Conservation (phyloP, 2,329 filamentous ascomycete species). For the Beauveria asiatica region DNA sequence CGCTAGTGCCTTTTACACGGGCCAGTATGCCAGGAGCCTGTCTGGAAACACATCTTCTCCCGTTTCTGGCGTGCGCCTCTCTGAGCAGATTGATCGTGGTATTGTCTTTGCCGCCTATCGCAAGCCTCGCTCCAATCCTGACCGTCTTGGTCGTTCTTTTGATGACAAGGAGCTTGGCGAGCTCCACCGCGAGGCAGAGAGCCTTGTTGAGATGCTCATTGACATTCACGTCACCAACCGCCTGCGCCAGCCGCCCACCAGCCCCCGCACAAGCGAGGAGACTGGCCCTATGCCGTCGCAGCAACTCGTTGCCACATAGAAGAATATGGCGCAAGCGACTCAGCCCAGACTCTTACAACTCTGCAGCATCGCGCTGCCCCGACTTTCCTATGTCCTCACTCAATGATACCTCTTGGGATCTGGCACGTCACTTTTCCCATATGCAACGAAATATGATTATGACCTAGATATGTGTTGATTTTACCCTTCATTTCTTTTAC, state of each 20-base stretch:
- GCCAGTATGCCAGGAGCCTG: constrained; percentile 23
- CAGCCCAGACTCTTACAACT: neutral
- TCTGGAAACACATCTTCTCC: constrained; percentile 20
- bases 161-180: constrained; percentile 34
- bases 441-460: constrained; percentile 20
- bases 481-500: neutral
- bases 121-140: constrained; percentile 33
- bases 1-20: constrained; percentile 44
- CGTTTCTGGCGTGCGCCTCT: constrained; percentile 17
- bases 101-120: constrained; percentile 50
- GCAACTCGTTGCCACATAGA: constrained; percentile 10
- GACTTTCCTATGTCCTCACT: constrained; percentile 14
- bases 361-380: constrained; percentile 8
- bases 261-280: constrained; percentile 23
- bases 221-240: constrained; percentile 38
- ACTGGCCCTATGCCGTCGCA: constrained; percentile 31
- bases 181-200: constrained; percentile 41
- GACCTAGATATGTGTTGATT: constrained; percentile 10
- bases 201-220: constrained; percentile 43
- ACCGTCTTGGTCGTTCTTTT: constrained; percentile 26
- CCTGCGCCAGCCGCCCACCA: constrained; percentile 22
- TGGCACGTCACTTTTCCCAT: constrained; percentile 16
- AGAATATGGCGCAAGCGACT: neutral
- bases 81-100: constrained; percentile 35
- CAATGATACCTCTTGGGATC: constrained; percentile 23